Conservation (phyloP, 495 filamentous ascomycete species). For the Aspergillus diversus region DNA sequence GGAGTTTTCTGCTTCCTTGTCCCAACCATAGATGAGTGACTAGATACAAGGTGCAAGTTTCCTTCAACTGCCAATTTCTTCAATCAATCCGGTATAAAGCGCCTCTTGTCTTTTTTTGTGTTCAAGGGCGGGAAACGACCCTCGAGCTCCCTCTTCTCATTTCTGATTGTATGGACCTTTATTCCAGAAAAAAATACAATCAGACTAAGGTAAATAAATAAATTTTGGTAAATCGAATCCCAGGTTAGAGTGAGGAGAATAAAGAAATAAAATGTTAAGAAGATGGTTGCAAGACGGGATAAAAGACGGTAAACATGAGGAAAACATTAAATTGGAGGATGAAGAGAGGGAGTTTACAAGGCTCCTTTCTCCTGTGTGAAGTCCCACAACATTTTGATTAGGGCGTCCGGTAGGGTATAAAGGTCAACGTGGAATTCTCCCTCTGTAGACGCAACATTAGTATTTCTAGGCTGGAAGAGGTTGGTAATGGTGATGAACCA, state of each 20-base stretch:
- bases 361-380: conserved; percentile 60
- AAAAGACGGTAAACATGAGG: conserved; percentile 4
- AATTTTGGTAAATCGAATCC: neutral
- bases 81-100: conserved; percentile 3
- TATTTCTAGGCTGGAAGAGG: neutral
- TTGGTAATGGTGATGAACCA: too few species aligned
- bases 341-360: conserved; percentile 30
- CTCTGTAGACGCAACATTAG: conserved; percentile 53
- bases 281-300: neutral
- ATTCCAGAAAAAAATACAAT: neutral
- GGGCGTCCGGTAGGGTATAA: conserved; percentile 84
- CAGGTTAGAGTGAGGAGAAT: conserved; percentile 3
- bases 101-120: neutral
- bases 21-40: neutral
- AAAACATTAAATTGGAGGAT: conserved; percentile 14
- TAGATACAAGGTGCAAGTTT: neutral
- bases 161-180: neutral
- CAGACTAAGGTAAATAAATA: conserved; percentile 1
- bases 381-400: conserved; percentile 91
- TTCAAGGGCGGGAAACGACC: neutral
- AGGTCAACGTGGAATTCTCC: conserved; percentile 99
- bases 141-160: neutral
- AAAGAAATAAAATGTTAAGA: conserved; percentile 5
- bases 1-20: neutral
- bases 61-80: neutral